Base-by-base conservation (phyloP, 2,329 filamentous ascomycete genomes). In the Fusarium beomiforme region DNA sequence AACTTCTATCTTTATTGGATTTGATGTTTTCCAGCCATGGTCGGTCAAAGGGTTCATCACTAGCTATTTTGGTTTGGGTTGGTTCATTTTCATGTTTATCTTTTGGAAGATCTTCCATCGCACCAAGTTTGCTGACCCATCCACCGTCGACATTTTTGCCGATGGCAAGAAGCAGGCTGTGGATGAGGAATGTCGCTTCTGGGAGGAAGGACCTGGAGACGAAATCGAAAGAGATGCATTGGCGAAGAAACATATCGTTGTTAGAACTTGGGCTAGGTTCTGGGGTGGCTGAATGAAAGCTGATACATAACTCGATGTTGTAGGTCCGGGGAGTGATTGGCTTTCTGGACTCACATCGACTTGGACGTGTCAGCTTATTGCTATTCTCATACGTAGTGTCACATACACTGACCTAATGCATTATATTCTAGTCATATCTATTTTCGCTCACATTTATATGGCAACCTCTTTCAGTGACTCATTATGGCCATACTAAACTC, bases 181-280 rank as follows among this genome's bases (percentile, higher is more conserved):
- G 5, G 46, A 50, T 19, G 29, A 50, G 8, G 29, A 50, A 8
- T 34, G 46, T 34, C 29, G 46, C 8, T 50, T 50, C 12, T 50
- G 46, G 46, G 46, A 50, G 16, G 46, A 50, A 4, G 16, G 46
- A 5, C 23, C 14, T 13, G 46, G 46, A 2, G 21, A 50, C 19
- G 46, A 50, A 23, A 11, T 8, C 14, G 46, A 50, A 8, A 50
- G 46, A 5, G 21, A 19, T 23, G 29, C 11, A 3, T 34, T 34
- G 16, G 11, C 46, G 8, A 50, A 50, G 16, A 24, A 34, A 11
- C 46, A 50, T 13, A 12, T 50, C 10, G 6, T 24, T 19, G 16
- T 34, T 5, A 50, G 46, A 14, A 50, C 29, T 10, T 50, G 46
- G 46, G 29, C 46, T 34, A n/a, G 46, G 2, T 50, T 50, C 46